Percentiles rank a stretch among this genome's conserved stretches.
phyloP scores from a whole-genome alignment of 192 early-diverging fungal genomes.

The Lunasporangiospora selenospora region DNA sequence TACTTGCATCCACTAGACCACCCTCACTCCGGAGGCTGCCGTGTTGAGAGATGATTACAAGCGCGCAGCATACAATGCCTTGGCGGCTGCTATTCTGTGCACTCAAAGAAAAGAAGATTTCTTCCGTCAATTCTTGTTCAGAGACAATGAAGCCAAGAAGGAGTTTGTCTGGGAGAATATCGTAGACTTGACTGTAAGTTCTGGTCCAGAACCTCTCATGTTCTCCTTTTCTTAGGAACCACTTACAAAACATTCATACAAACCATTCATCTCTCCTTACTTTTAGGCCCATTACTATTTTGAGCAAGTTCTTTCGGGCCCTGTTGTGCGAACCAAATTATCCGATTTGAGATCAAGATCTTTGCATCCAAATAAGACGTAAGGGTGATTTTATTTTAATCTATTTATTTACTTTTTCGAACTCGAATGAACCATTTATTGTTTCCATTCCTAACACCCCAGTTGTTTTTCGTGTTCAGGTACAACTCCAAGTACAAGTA shows the following conservation, averaged over 20 bases:
- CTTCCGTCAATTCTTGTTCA: constrained; percentile 66
- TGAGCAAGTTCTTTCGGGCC: constrained; percentile 27
- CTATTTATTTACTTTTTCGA: not conserved
- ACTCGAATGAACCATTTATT: too few relatives aligned
- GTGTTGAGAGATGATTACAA: constrained; percentile 36
- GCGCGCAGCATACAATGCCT: constrained; percentile 64
- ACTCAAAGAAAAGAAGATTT: constrained; percentile 64
- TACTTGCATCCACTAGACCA: constrained; percentile 22
- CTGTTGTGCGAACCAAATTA: constrained; percentile 17
- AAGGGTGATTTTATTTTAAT: not conserved
- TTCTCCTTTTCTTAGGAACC: not conserved
- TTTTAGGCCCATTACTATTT: constrained; percentile 26
- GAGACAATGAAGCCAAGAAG: constrained; percentile 56
- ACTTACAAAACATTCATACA: too few relatives aligned
- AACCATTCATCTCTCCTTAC: too few relatives aligned
- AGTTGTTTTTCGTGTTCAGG: too few relatives aligned
- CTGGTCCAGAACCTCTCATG: not conserved
- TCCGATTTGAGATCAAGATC: constrained; percentile 41
- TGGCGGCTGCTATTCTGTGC: constrained; percentile 58
- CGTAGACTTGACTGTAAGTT: constrained; percentile 53
- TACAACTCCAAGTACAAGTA: constrained; percentile 45
- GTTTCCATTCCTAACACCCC: too few relatives aligned
- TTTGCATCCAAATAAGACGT: constrained; percentile 29
- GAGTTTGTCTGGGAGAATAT: constrained; percentile 69
- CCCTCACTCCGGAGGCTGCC: constrained; percentile 12